phyloP scores from a whole-genome alignment of 495 filamentous ascomycete genomes.

The Penicillium soppii region DNA sequence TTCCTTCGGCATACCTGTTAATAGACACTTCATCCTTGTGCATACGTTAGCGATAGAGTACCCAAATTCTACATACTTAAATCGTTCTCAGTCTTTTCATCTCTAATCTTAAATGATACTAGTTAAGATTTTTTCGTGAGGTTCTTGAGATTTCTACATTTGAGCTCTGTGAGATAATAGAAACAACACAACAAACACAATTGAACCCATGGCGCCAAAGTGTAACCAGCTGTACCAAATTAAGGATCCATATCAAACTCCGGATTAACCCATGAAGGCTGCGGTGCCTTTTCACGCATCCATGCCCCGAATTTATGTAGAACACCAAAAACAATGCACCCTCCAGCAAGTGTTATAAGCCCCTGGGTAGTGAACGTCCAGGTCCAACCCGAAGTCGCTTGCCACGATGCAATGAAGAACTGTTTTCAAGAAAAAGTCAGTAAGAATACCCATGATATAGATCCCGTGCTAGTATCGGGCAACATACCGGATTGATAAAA shows the following conservation, averaged over 20 bases:
- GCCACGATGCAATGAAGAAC: constrained; percentile 60
- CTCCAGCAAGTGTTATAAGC: constrained; percentile 46
- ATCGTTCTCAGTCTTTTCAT: not conserved
- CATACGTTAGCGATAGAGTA: constrained; percentile 6
- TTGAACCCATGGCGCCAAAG: too few relatives aligned
- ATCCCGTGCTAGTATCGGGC: not conserved
- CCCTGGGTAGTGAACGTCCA: constrained; percentile 59
- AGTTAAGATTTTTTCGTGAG: too few relatives aligned
- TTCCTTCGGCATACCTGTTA: not conserved
- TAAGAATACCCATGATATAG: not conserved
- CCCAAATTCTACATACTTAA: not conserved
- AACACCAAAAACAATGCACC: constrained; percentile 36
- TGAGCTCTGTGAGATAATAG: too few relatives aligned
- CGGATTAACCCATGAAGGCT: constrained; percentile 44
- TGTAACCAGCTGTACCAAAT: too few relatives aligned
- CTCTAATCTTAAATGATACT: not conserved
- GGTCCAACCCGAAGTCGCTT: constrained; percentile 50
- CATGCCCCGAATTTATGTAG: constrained; percentile 48
- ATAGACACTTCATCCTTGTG: constrained; percentile 5
- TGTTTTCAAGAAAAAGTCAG: constrained; percentile 6
- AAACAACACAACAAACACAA: too few relatives aligned
- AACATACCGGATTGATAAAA: constrained; percentile 45
- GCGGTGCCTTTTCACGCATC: constrained; percentile 25
- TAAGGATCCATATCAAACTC: constrained; percentile 36
- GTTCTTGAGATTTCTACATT: too few relatives aligned